Evolutionary conservation across 1,139 yeast genomes (phyloP).

Genomic region (Kodamaea alishanica): DNA sequence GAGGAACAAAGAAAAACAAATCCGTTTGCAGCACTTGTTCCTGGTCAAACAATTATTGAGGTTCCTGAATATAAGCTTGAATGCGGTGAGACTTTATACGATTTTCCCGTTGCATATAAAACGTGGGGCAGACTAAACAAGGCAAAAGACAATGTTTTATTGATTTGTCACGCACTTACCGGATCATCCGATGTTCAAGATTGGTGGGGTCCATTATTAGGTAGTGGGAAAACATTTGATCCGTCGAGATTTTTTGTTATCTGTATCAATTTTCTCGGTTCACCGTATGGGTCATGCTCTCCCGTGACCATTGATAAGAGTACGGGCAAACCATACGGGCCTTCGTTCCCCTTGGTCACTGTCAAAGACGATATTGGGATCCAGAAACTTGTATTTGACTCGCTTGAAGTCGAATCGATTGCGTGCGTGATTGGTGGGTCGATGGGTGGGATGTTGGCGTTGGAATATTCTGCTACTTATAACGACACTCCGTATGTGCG

Average conservation of each 20-base stretch:
- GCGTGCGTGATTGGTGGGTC: constrained; percentile 95
- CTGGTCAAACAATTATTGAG: constrained; percentile 76
- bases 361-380: constrained; percentile 85
- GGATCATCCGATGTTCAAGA: constrained; percentile 94
- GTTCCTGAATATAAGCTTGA: constrained; percentile 77
- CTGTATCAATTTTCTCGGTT: constrained; percentile 87
- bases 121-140: constrained; percentile 81
- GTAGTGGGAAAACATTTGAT: constrained; percentile 84
- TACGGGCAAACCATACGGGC: constrained; percentile 80
- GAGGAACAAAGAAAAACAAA: constrained; percentile 50
- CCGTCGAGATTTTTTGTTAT: constrained; percentile 81
- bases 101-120: constrained; percentile 92
- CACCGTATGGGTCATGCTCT: constrained; percentile 95
- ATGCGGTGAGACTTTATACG: constrained; percentile 68
- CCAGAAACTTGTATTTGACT: constrained; percentile 72
- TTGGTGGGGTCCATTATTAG: constrained; percentile 98
- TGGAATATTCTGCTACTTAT: constrained; percentile 73
- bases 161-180: constrained; percentile 91
- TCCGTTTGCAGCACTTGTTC: constrained; percentile 68
- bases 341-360: constrained; percentile 90
- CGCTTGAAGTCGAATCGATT: constrained; percentile 67
- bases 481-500: constrained; percentile 70
- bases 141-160: constrained; percentile 66
- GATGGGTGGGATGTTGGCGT: constrained; percentile 98
- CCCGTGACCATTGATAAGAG: constrained; percentile 75